Conservation (phyloP, 2,329 filamentous ascomycete species). For the Sclerotinia glacialis region DNA sequence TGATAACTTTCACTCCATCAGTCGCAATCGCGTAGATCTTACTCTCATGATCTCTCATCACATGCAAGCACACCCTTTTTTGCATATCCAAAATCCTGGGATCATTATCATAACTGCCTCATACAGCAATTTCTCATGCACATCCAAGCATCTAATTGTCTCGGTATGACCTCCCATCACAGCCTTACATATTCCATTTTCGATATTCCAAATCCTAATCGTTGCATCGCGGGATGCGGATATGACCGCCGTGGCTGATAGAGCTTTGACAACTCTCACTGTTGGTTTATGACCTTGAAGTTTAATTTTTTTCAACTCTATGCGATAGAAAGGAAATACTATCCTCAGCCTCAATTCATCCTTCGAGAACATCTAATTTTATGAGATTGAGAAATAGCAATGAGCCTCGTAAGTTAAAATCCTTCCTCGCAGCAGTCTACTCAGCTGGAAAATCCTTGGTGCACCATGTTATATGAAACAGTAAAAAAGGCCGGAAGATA, state of each 20-base stretch:
- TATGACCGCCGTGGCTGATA: conserved; percentile 15
- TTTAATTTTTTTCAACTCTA: not conserved
- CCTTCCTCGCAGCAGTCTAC: not conserved
- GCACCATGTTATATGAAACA: not conserved
- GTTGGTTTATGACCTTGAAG: not conserved
- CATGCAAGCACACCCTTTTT: not conserved
- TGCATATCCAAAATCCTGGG: conserved; percentile 39
- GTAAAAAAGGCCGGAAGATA: not conserved
- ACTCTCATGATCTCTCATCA: not conserved
- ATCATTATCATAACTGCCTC: conserved; percentile 91
- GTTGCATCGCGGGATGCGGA: conserved; percentile 21
- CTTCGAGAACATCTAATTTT: not conserved
- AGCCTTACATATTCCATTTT: conserved; percentile 14
- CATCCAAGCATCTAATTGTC: conserved; percentile 13
- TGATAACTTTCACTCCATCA: conserved; percentile 85
- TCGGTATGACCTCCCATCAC: conserved; percentile 18
- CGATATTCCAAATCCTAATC: conserved; percentile 22
- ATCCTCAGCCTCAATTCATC: conserved; percentile 4
- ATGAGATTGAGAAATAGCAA: not conserved
- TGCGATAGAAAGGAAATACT: not conserved
- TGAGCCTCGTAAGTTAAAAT: not conserved
- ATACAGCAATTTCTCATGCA: conserved; percentile 73
- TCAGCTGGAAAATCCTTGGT: not conserved
- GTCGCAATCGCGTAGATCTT: conserved; percentile 54
- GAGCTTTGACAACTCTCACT: not conserved